Base-by-base conservation (phyloP, 768 basidiomycete genomes). In the Rhodocollybia butyracea region DNA sequence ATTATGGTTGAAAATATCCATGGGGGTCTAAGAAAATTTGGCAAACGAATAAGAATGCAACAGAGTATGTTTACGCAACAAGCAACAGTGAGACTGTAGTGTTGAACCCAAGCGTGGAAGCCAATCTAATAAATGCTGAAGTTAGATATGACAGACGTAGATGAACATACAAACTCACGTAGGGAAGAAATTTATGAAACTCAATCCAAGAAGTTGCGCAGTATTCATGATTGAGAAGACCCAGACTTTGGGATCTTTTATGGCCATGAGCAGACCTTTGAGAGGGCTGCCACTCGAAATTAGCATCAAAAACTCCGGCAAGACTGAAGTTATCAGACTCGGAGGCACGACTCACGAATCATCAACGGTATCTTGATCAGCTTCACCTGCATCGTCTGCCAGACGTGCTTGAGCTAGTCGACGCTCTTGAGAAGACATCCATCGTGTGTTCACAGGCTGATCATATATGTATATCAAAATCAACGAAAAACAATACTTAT, bases 301-400 rank as follows among this genome's bases (percentile, higher is more conserved):
- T 32, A 26, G 30, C 19, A 2, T 29, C 10, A 21, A 4, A 27
- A n/a, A 21, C 29, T 26, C 38, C 39, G n/a, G 13, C 41, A 22
- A 24, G n/a, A n/a, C n/a, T n/a, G n/a, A n/a, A n/a, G n/a, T n/a
- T n/a, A n/a, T n/a, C n/a, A n/a, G n/a, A n/a, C n/a, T n/a, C n/a
- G n/a, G n/a, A 54, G 15, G 21, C 21, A 31, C n/a, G 24, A 71
- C 82, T 36, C 63, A 86, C 85, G 85, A 81, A 52, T 82, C 84
- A 29, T 75, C 68, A 0, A 64, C 64, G n/a, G 76, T 77, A 59
- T 88, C 85, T 60, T 77, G 68, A 59, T 87, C 85, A 0, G 84
- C 84, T 68, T 86, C 84, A 1, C 84, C 84, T 8, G 80, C 82
- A 62, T 87, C 85, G 61, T 87, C 86, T 0, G 85, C 81, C 15